Evolutionary conservation across 192 early-diverging fungal species (phyloP).

Genomic region (Coemansia sp.): DNA sequence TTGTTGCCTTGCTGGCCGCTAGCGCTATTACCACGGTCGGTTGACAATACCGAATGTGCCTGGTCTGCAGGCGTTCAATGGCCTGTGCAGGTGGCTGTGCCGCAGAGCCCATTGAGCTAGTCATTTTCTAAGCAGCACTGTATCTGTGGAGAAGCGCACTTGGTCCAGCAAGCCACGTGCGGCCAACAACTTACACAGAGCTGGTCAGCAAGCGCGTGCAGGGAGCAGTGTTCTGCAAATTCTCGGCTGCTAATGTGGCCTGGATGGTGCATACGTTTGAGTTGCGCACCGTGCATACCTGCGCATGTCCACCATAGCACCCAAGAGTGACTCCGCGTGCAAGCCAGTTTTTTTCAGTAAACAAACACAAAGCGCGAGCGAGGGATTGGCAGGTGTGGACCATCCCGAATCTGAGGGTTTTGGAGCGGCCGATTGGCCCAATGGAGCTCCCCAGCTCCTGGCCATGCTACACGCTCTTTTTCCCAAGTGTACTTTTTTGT

Average conservation of each 20-base stretch:
- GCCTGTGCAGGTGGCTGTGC: slow-evolving; percentile 1
- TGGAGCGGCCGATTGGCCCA: neutral
- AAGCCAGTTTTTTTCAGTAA: neutral
- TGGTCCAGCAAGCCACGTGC: neutral
- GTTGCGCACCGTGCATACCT: slow-evolving; percentile 4
- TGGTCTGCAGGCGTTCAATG: neutral
- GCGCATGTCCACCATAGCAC: slow-evolving; percentile 4
- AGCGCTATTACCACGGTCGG: slow-evolving; percentile 6
- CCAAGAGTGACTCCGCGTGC: slow-evolving; percentile 3
- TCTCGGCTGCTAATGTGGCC: neutral
- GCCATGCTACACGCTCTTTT: neutral
- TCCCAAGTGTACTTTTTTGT: neutral
- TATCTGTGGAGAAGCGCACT: neutral
- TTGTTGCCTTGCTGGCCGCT: neutral
- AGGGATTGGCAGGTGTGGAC: neutral
- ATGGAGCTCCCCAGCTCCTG: neutral
- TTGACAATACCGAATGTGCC: neutral
- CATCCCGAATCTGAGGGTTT: neutral
- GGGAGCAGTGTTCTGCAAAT: neutral
- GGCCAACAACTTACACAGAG: neutral
- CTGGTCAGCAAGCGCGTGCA: neutral
- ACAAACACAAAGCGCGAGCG: neutral
- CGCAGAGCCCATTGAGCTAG: neutral
- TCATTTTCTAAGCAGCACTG: neutral
- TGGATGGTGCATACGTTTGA: neutral